A percentile compares a stretch with the other conserved stretches of the same genome.
These are phyloP conservation scores for Xylariaceae sp. DNA, from an alignment of 2,329 filamentous ascomycete genomes.

Conservation along the genomic window DNA sequence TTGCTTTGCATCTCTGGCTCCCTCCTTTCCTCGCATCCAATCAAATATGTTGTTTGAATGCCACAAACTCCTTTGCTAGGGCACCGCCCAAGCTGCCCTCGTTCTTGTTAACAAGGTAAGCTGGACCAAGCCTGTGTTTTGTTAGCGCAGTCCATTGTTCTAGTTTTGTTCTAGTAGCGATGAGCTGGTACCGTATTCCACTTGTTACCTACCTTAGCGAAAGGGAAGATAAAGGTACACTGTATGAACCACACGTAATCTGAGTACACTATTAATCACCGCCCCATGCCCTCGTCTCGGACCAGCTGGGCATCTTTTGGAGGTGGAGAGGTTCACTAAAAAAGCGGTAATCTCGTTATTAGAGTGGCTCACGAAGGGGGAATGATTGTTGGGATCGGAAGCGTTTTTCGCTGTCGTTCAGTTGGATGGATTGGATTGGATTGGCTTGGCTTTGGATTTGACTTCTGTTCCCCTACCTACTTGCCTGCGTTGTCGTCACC, in stretches of 20 bases:
- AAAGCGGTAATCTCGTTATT: conserved; percentile 9
- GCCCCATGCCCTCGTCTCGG: neutral
- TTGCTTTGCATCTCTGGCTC: neutral
- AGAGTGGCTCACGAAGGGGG: conserved; percentile 11
- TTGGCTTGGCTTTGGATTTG: neutral
- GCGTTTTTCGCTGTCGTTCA: neutral
- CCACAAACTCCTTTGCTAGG: neutral
- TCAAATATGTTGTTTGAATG: conserved; percentile 1
- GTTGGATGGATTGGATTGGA: conserved; percentile 3
- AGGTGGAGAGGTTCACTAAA: too few relatives aligned
- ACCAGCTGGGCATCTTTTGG: conserved; percentile 4
- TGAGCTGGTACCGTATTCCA: too few relatives aligned
- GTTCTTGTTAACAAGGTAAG: conserved; percentile 1
- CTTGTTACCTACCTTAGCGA: too few relatives aligned
- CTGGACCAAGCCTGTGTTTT: neutral
- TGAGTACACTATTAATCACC: conserved; percentile 12
- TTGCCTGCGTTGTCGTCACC: conserved; percentile 18
- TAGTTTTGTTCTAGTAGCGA: neutral
- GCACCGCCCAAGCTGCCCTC: neutral
- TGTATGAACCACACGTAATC: too few relatives aligned
- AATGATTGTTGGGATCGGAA: conserved; percentile 16
- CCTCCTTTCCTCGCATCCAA: neutral
- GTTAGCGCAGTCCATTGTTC: conserved; percentile 4
- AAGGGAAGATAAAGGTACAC: too few relatives aligned
- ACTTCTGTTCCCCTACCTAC: conserved; percentile 1